Percentiles rank a stretch among this genome's conserved stretches.
These are phyloP conservation scores for Eudorina sp. DNA, from an alignment of 139 green algal genomes.

Conservation along the genomic window DNA sequence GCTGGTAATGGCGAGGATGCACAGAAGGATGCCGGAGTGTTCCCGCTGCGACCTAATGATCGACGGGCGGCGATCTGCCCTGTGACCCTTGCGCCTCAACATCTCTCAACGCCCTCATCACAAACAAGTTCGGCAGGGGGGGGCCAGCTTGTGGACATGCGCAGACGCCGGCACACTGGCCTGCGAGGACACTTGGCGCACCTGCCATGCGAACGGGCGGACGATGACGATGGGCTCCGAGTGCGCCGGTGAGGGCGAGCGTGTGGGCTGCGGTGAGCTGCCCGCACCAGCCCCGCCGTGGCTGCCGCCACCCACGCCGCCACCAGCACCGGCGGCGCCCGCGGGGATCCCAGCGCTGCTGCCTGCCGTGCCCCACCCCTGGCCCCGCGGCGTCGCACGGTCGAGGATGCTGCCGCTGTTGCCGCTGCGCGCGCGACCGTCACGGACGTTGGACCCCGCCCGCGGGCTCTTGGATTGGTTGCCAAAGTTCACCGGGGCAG, in stretches of 20 bases:
- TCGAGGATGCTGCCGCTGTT: conserved; percentile 33
- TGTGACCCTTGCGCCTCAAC: too few relatives aligned
- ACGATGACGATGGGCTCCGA: conserved; percentile 21
- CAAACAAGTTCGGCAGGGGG: too few relatives aligned
- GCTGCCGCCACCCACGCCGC: neutral
- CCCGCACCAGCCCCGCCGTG: neutral
- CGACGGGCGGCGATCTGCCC: too few relatives aligned
- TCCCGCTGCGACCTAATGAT: too few relatives aligned
- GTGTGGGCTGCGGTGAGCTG: neutral
- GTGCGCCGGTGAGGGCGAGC: neutral
- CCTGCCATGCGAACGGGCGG: conserved; percentile 40
- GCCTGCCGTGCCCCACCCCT: too few relatives aligned
- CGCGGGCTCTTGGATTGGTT: conserved; percentile 14
- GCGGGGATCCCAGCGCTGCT: neutral
- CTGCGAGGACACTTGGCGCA: too few relatives aligned
- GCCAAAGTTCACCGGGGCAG: too few relatives aligned
- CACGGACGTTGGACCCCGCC: neutral
- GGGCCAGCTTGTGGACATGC: too few relatives aligned
- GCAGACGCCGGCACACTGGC: too few relatives aligned
- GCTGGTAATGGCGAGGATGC: too few relatives aligned
- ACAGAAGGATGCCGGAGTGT: too few relatives aligned
- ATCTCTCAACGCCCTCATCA: too few relatives aligned
- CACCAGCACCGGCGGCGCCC: neutral
- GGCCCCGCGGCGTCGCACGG: neutral
- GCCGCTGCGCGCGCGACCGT: neutral